Evolutionary conservation across 2,329 filamentous ascomycete genomes (phyloP), one percentile per base, ranked within the genome.

Genomic region (Fusarium praegraminearum): DNA sequence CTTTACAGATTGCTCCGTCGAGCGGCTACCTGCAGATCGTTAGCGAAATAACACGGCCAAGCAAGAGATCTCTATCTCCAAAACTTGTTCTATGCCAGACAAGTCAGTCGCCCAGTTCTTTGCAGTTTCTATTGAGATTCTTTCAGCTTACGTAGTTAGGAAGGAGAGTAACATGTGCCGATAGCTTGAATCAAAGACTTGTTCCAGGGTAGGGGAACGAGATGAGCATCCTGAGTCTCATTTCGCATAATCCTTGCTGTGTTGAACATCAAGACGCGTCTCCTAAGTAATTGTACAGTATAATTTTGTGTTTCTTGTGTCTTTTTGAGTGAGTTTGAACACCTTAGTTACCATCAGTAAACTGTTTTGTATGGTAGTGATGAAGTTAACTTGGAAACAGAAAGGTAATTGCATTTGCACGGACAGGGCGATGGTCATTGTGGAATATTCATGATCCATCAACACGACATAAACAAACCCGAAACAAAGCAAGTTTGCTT

Each of bases 61-160:
- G 9, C 3, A 26, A 46, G n/a, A 22, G 12, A 32, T 40, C 13
- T 40, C 16, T 28, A 30, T 49, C 22, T 40, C 22, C 36, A 45
- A 35, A 35, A 16, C 24, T 40, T 66, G 43, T 50, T 62, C 55
- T 24, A 45, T 53, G n/a, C 20, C 36, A 24, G 16, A n/a, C 22
- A 24, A 13, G 30, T 0, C 11, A 16, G 8, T 41, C 2, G 8
- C 15, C 26, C 13, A 15, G 4, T 61, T 65, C 47, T 24, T 47
- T 54, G 36, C 26, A 12, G 1, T 30, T 65, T 66, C 62, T 66
- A 54, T 54, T 62, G 26, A n/a, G 26, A 5, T 65, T 65, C 62
- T 28, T 4, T 32, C 20, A 9, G 32, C 8, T 59, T 65, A 46
- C 62, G 52, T 51, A 51, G 28, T 32, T 65, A 33, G 62, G 61